phyloP scores from a whole-genome alignment of 805 yeast genomes.

The Lachancea kluyveri region DNA sequence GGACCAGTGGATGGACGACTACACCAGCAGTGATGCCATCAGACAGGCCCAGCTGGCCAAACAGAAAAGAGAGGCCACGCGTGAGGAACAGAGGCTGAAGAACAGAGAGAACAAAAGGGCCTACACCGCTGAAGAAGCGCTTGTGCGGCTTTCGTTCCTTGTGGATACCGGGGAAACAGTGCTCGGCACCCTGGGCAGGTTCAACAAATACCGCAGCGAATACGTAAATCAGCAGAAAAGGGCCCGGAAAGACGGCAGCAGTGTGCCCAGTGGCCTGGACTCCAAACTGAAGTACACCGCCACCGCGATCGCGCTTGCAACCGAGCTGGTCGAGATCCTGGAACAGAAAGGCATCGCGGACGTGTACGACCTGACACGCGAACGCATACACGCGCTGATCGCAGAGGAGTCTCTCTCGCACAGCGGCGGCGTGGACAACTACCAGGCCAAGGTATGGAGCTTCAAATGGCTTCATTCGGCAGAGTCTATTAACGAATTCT shows the following conservation, averaged over 20 bases:
- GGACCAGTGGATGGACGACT: constrained; percentile 23
- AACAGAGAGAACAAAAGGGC: constrained; percentile 12
- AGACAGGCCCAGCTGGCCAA: constrained; percentile 12
- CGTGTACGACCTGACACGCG: constrained; percentile 40
- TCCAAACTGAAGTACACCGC: constrained; percentile 18
- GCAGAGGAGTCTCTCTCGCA: constrained; percentile 25
- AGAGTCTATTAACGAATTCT: constrained; percentile 40
- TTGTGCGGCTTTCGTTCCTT: constrained; percentile 29
- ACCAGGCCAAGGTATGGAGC: constrained; percentile 32
- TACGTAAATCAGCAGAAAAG: no score
- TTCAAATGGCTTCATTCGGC: constrained; percentile 36
- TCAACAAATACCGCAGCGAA: constrained; percentile 17
- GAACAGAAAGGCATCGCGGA: constrained; percentile 34
- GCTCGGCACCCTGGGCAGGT: constrained; percentile 39
- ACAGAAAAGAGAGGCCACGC: constrained; percentile 8
- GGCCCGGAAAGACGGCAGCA: no score
- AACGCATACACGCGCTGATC: constrained; percentile 30
- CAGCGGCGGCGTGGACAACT: constrained; percentile 14
- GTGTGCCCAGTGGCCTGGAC: no score
- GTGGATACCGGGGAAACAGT: constrained; percentile 45
- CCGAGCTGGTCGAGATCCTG: constrained; percentile 40
- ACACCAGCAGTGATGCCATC: constrained; percentile 9
- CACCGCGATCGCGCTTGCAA: constrained; percentile 31
- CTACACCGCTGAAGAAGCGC: constrained; percentile 22
- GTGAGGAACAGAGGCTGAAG: constrained; percentile 20